Base-by-base conservation (phyloP, 345 rosid genomes). In the Pugionium dolabratum region DNA sequence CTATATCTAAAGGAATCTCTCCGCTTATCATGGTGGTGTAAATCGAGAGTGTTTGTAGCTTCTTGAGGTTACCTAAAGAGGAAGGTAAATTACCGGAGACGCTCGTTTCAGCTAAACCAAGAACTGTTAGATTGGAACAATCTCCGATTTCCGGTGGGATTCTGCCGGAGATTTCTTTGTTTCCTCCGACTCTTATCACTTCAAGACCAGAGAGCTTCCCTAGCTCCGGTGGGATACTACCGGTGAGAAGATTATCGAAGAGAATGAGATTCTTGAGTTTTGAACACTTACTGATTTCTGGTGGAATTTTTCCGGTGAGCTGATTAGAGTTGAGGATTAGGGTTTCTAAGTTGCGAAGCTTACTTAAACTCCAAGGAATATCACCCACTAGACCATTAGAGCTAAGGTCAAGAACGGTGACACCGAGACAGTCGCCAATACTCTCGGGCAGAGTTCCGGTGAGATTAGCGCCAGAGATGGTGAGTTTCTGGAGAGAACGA, bases 11-110 rank as follows among this genome's bases (percentile, higher is more conserved):
- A 68, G 99, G 99, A 34, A 94, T 86, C 81, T 83, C 85, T 64
- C 99, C 96, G n/a, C 88, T 84, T 9, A 94, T 59, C 90, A 79
- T 76, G 18, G 97, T 84, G 0, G 89, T 86, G 74, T 88, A 88
- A 5, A 88, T 77, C 0, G 93, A 85, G 64, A 94, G 70, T 1
- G 88, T 86, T 62, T 77, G 89, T 25, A 94, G 88, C 78, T 77
- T 86, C 65, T 61, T 75, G 31, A 94, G 85, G 37, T 74, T 85
- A 42, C 99, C 95, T 63, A 94, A 67, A 9, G 96, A 82, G 26
- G 79, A 71, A 43, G 99, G 97, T 43, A 94, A 69, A 36, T 79
- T 75, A 26, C 97, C 96, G 0, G 97, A 85, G 68, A 88, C 66
- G 59, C 72, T 66, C 0, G 99, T 90, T 9, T 88, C 96, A 6